Base-by-base conservation (phyloP, 345 rosid genomes). In the Pistacia vera region DNA sequence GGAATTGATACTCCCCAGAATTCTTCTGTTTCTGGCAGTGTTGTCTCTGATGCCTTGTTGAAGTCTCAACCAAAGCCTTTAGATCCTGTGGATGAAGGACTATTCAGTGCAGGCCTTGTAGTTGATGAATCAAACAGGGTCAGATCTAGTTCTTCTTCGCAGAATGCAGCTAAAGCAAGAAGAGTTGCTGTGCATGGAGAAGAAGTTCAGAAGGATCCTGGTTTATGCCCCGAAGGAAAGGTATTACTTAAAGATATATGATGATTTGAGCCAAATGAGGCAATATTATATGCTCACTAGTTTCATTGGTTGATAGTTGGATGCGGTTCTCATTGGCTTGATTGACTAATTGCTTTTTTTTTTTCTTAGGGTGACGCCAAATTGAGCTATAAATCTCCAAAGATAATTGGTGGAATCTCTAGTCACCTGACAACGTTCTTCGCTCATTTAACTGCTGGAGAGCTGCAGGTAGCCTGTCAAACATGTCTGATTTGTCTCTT, bases 401-500 rank as follows among this genome's bases (percentile, higher is more conserved):
- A 70, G 58, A 77, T 74, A 20, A 48, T 46, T 62, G 75, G 61
- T 44, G 81, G 75, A 33, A 70, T 73, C 75, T 77, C 79, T 2
- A 12, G 30, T 36, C 66, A 68, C 38, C 60, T 65, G 72, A 28
- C 57, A 66, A 56, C 73, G 7, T 78, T 69, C 59, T 71, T 36
- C 62, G 51, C 78, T 9, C 66, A 64, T 56, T 78, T 69, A 48
- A 72, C 74, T 49, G 33, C 82, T 66, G 18, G 49, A 68, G 78
- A 80, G 71, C 70, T 85, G 73, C 85, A 85, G 87, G 87, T 84
- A 74, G 74, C 22, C n/a, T 68, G 57, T 77, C 44, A 75, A 75
- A 61, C 48, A 28, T 51, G 17, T 28, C 20, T 35, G 14, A 33
- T 64, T 57, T 49, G 12, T 68, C 51, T 44, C 67, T 67, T 30